Evolutionary conservation across 305 asterid species (phyloP).

Genomic region (Salvia sclarea): DNA sequence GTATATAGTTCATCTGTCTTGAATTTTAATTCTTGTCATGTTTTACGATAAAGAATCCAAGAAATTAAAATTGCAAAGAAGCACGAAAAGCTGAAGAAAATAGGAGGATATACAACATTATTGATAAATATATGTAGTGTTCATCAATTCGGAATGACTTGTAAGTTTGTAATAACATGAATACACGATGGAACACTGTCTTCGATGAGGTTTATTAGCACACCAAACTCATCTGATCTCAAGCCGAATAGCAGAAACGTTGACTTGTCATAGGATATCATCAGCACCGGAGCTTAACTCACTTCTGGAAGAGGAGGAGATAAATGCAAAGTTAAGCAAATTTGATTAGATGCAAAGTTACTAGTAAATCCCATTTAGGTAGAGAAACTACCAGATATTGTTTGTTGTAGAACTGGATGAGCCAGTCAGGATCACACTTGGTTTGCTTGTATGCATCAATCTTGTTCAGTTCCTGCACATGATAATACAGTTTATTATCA

Average conservation of each 20-base stretch:
- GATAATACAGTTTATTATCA: neutral
- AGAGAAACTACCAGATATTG: constrained; percentile 37
- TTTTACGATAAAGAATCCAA: neutral
- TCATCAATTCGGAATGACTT: neutral
- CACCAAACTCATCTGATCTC: neutral
- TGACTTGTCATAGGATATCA: neutral
- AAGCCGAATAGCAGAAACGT: neutral
- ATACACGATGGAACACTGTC: neutral
- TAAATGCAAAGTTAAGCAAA: neutral
- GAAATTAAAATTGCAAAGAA: neutral
- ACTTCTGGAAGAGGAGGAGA: neutral
- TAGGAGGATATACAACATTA: neutral
- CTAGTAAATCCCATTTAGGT: neutral
- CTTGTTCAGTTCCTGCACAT: constrained; percentile 54
- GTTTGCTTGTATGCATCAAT: constrained; percentile 65
- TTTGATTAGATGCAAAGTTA: neutral
- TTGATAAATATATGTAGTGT: neutral
- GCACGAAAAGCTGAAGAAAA: neutral
- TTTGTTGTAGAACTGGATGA: constrained; percentile 39
- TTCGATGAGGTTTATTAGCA: neutral
- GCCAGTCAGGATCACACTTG: constrained; percentile 45
- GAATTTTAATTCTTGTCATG: neutral
- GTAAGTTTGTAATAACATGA: neutral
- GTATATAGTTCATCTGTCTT: too few relatives aligned
- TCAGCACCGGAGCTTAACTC: constrained; percentile 9